Evolutionary conservation across 257 asterid genomes (phyloP).

Genomic region (Solanum pennellii): DNA sequence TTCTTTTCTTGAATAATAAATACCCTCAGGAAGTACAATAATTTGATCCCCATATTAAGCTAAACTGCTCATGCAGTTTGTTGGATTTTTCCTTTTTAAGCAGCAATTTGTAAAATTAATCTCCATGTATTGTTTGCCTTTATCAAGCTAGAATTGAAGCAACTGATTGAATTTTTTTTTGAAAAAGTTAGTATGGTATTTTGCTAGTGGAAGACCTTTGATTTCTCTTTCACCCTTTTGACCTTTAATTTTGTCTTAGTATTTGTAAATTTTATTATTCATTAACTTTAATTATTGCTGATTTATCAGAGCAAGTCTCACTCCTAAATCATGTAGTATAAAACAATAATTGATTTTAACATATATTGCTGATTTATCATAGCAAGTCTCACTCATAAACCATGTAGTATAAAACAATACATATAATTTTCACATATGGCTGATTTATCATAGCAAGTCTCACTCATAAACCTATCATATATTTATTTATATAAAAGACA

Average conservation of each 20-base stretch:
- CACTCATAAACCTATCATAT: no score
- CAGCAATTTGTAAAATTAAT: neutral
- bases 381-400: neutral
- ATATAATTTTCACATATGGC: no score
- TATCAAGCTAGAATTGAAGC: neutral
- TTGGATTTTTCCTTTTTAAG: neutral
- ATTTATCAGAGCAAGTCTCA: neutral
- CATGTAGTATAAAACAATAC: neutral
- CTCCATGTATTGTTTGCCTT: neutral
- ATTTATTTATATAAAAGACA: no score
- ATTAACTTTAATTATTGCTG: neutral
- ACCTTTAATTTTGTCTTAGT: neutral
- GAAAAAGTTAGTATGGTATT: neutral
- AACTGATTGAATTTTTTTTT: no score
- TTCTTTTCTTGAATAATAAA: neutral
- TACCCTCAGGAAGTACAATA: neutral
- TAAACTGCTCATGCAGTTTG: neutral
- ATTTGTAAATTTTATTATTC: neutral
- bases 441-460: no score
- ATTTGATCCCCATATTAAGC: neutral
- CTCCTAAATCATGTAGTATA: neutral
- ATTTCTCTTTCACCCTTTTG: neutral
- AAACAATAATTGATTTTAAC: no score
- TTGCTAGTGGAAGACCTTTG: neutral
- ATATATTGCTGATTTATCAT: no score